Conservation (phyloP, 2,329 filamentous ascomycete genomes). For the Botrytis galanthina region DNA sequence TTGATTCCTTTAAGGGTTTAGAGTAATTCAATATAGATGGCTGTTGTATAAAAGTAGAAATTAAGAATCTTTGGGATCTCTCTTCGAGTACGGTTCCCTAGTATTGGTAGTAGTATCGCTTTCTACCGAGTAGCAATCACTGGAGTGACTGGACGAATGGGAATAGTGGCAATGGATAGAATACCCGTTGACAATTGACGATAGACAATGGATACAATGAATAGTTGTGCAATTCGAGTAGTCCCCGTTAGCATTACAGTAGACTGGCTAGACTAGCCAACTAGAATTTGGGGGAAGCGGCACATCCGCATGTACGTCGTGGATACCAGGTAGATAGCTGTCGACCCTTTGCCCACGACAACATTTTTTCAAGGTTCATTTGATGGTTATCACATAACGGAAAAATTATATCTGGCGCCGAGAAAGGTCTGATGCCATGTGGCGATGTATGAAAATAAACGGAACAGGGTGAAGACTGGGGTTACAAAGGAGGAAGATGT, state of each 20-base stretch:
- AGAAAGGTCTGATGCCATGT: not conserved
- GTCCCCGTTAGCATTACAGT: not conserved
- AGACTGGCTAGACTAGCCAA: not conserved
- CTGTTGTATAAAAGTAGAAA: not conserved
- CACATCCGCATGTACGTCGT: not conserved
- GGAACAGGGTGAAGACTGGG: slow-evolving; percentile 1
- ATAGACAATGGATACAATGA: not conserved
- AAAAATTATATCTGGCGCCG: not conserved
- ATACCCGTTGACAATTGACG: not conserved
- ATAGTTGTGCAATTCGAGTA: not conserved
- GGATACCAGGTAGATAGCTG: not conserved
- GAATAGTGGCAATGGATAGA: not conserved
- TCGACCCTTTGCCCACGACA: not conserved
- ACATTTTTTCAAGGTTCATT: not conserved
- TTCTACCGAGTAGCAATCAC: not conserved
- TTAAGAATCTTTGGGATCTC: not conserved
- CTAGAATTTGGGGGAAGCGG: not conserved
- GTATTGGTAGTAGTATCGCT: not conserved
- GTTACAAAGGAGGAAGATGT: not conserved
- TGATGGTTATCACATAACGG: not conserved
- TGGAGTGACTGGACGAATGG: not conserved
- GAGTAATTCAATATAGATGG: not conserved
- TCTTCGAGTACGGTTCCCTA: not conserved
- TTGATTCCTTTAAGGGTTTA: not conserved
- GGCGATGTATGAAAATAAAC: not conserved